Conservation (phyloP, 257 asterid genomes). For the Solanum chiquidenum region DNA sequence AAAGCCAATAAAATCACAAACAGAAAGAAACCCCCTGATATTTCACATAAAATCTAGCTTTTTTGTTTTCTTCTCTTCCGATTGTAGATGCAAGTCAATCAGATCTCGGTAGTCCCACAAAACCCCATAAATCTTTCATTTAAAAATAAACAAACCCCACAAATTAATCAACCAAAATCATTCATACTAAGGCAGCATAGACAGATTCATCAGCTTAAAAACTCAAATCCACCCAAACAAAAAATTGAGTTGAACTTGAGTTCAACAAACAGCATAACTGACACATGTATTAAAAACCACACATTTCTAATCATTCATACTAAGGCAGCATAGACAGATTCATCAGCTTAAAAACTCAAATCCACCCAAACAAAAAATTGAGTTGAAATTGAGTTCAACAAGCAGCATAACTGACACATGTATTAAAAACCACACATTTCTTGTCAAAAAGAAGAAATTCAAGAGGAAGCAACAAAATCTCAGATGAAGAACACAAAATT, state of each 20-base stretch:
- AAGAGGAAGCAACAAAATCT: not conserved
- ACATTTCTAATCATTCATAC: not conserved
- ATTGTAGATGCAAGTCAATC: not conserved
- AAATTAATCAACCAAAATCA: not conserved
- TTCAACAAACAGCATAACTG: not conserved
- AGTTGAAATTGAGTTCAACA: not conserved
- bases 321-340: not conserved
- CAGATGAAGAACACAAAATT: not conserved
- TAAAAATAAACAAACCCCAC: not conserved
- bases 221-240: not conserved
- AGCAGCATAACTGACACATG: not conserved
- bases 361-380: too few relatives aligned
- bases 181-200: not conserved
- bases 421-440: not conserved
- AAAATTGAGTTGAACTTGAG: not conserved
- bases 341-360: not conserved
- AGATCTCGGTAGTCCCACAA: too few relatives aligned
- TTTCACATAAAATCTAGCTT: not conserved
- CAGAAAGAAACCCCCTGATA: not conserved
- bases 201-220: not conserved
- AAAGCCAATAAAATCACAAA: not conserved
- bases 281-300: not conserved
- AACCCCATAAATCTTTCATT: not conserved
- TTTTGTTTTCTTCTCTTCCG: not conserved
- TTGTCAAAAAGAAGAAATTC: not conserved